Base-by-base conservation (phyloP, 805 yeast genomes). In the Yarrowia divulgata region DNA sequence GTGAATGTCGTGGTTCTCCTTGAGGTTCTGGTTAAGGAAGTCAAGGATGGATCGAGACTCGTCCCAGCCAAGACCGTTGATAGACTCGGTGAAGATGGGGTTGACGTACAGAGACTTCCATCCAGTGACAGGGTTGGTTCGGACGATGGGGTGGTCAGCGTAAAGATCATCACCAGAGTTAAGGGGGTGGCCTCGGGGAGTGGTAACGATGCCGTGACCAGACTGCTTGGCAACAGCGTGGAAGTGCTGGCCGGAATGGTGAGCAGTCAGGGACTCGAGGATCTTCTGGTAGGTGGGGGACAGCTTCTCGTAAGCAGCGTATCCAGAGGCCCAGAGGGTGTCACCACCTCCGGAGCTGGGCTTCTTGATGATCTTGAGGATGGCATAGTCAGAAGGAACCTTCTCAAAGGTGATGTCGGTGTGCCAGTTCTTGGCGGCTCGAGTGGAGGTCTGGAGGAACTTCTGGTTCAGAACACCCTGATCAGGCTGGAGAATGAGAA, bases 361-460 rank as follows among this genome's bases (percentile, higher is more conserved):
- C 43, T 83, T 82, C 70, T 88, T 90, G 60, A 89, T 79, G 69
- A 88, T 86, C 19, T 86, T 81, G 74, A 90, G 87, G 71, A 88
- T 84, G 0, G 96, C 90, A 69, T 85, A 81, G 16, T 90, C 90
- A 14, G 94, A 89, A 13, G 93, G 90, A 75, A 88, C 91, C 64
- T 83, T 83, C 77, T 90, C 95, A 77, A 88, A 90, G 34, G 91
- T 85, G 52, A 89, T 88, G 76, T 90, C 96, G 12, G 90, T 83
- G 78, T 90, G 95, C 90, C 91, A 90, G 29, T 76, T 77, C 45
- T 78, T 75, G 60, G 73, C 77, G 67, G 71, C 76, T 69, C 72
- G 71, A 13, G 60, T 40, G 37, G 71, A 69, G 67, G 67, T 70
- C 34, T 68, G 34, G 49, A 62, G 70, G 55, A 67, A 40, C 50